A percentile compares a stretch with the other conserved stretches of the same genome.
These are phyloP conservation scores for Stagonosporopsis vannaccii DNA, from an alignment of 2,329 filamentous ascomycete species.

Conservation along the genomic window DNA sequence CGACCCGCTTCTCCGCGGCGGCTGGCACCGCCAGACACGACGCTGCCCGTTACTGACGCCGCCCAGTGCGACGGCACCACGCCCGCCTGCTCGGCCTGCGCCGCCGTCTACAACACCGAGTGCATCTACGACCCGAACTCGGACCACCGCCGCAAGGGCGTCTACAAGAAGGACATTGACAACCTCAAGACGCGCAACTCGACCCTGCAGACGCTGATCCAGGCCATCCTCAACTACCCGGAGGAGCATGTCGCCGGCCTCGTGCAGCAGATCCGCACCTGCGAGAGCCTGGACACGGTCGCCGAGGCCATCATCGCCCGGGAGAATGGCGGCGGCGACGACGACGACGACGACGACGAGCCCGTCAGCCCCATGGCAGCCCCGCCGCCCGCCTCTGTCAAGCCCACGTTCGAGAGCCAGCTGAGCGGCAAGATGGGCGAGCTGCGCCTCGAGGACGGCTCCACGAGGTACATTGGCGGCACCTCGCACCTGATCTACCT, in stretches of 20 bases:
- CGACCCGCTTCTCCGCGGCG: slow-evolving; percentile 4
- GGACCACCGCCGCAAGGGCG: slow-evolving; percentile 93
- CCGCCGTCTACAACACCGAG: slow-evolving; percentile 88
- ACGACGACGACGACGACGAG: slow-evolving; percentile 52
- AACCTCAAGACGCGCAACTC: slow-evolving; percentile 85
- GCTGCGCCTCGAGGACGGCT: slow-evolving; percentile 83
- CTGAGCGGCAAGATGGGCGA: slow-evolving; percentile 94
- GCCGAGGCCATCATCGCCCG: slow-evolving; percentile 65
- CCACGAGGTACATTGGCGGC: slow-evolving; percentile 88
- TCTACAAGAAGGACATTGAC: slow-evolving; percentile 93
- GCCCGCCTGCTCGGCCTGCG: slow-evolving; percentile 93
- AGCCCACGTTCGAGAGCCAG: slow-evolving; percentile 72
- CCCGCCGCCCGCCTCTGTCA: slow-evolving; percentile 44
- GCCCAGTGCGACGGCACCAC: slow-evolving; percentile 82
- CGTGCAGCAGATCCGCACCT: slow-evolving; percentile 86
- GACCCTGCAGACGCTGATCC: slow-evolving; percentile 89
- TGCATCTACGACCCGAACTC: slow-evolving; percentile 97
- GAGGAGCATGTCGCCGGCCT: slow-evolving; percentile 85
- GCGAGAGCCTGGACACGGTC: slow-evolving; percentile 74
- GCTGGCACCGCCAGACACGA: neutral
- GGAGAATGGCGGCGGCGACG: slow-evolving; percentile 53
- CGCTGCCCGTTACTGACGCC: slow-evolving; percentile 22
- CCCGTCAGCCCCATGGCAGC: slow-evolving; percentile 39
- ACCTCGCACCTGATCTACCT: slow-evolving; percentile 93
- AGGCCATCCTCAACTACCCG: slow-evolving; percentile 88